phyloP scores from a whole-genome alignment of 106 monocot genomes.

The Dactylorhiza incarnata region DNA sequence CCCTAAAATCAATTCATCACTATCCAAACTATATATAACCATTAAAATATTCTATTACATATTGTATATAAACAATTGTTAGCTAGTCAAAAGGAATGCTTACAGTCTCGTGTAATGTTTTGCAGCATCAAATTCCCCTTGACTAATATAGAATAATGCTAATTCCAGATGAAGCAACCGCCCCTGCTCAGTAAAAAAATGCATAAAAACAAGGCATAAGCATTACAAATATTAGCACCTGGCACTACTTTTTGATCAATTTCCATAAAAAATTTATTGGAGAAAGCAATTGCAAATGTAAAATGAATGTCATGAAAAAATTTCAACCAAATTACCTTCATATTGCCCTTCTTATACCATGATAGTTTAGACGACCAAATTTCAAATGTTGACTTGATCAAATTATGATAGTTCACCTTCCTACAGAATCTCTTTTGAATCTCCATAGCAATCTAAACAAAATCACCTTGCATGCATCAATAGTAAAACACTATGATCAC shows the following conservation, averaged over 20 bases:
- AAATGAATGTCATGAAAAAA: neutral
- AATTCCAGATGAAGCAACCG: constrained; percentile 26
- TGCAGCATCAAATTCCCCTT: constrained; percentile 29
- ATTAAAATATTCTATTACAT: neutral
- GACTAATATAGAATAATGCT: constrained; percentile 39
- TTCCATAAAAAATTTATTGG: neutral
- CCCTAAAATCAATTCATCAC: neutral
- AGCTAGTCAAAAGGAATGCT: neutral
- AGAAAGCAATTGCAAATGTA: neutral
- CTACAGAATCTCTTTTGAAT: constrained; percentile 28
- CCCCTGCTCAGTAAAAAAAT: constrained; percentile 23
- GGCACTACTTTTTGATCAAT: neutral
- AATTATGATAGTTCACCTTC: constrained; percentile 10
- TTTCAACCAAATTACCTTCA: constrained; percentile 16
- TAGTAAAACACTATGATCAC: neutral
- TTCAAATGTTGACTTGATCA: constrained; percentile 37
- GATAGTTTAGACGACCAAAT: constrained; percentile 32
- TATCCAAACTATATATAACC: neutral
- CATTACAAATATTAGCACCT: neutral
- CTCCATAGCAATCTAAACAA: constrained; percentile 46
- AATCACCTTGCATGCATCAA: constrained; percentile 11
- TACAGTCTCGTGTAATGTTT: constrained; percentile 24
- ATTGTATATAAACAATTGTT: neutral
- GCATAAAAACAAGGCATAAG: neutral
- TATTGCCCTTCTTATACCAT: constrained; percentile 8